Evolutionary conservation across 495 filamentous ascomycete genomes (phyloP).

Genomic region (Neurospora tetraspora): DNA sequence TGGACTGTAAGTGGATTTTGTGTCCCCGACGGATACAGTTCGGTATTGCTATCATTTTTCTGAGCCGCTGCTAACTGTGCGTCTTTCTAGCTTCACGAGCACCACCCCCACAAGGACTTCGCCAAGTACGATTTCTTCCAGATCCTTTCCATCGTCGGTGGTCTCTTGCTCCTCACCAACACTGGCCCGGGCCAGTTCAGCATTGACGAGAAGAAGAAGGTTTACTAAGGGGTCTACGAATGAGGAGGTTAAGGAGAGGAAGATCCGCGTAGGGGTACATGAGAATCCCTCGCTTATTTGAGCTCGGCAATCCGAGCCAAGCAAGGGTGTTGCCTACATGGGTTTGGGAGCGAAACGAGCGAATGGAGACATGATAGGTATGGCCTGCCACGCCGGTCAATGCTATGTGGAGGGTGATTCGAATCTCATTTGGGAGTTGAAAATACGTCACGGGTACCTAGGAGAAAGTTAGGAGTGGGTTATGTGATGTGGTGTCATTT

Average conservation of each 20-base stretch:
- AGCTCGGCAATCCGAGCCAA: neutral
- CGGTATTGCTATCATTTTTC: neutral
- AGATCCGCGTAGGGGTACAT: neutral
- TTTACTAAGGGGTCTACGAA: slow-evolving; percentile 53
- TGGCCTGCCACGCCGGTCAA: neutral
- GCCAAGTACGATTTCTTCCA: slow-evolving; percentile 99
- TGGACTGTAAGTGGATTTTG: slow-evolving; percentile 72
- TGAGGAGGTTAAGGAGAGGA: neutral
- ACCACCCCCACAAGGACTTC: slow-evolving; percentile 98
- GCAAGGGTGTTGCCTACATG: neutral
- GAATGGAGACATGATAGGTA: neutral
- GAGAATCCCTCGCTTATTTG: neutral
- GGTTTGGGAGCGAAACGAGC: neutral
- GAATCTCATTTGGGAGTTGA: neutral
- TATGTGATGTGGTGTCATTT: neutral
- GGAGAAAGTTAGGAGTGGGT: neutral
- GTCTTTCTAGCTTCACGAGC: slow-evolving; percentile 70
- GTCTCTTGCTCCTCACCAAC: slow-evolving; percentile 90
- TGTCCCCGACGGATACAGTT: neutral
- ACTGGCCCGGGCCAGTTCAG: slow-evolving; percentile 96
- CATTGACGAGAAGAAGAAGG: slow-evolving; percentile 99
- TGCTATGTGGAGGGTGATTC: neutral
- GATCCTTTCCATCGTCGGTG: slow-evolving; percentile 96
- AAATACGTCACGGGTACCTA: neutral
- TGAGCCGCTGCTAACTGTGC: slow-evolving; percentile 8